Evolutionary conservation across 768 basidiomycete species (phyloP).

Genomic region (Tylopilus sp.): DNA sequence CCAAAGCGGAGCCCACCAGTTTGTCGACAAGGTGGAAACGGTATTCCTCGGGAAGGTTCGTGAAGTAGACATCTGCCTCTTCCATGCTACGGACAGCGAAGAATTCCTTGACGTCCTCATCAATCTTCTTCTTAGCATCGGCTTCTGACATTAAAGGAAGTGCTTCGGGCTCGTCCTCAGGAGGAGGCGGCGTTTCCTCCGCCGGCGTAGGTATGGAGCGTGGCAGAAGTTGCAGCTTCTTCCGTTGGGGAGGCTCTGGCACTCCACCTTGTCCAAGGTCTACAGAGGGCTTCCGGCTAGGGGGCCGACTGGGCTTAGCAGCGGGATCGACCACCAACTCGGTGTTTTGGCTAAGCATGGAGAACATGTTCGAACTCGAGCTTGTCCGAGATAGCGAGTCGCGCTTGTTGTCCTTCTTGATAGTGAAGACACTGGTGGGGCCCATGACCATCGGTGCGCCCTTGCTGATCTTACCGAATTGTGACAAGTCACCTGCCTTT

Average conservation of each 20-base stretch:
- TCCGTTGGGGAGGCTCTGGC: conserved; percentile 56
- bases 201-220: conserved; percentile 65
- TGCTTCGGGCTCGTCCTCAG: conserved; percentile 47
- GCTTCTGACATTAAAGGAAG: conserved; percentile 55
- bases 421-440: conserved; percentile 82
- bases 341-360: conserved; percentile 66
- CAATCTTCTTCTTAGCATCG: conserved; percentile 71
- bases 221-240: conserved; percentile 70
- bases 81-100: conserved; percentile 79
- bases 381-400: conserved; percentile 77
- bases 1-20: conserved; percentile 68
- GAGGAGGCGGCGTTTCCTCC: conserved; percentile 42
- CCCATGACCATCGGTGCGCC: conserved; percentile 74
- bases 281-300: conserved; percentile 49
- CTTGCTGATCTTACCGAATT: conserved; percentile 85
- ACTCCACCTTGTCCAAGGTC: conserved; percentile 45
- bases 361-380: conserved; percentile 85
- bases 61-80: conserved; percentile 87
- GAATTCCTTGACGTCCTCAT: conserved; percentile 83
- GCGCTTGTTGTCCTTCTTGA: conserved; percentile 65
- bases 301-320: conserved; percentile 49
- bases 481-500: conserved; percentile 33
- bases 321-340: conserved; percentile 53
- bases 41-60: conserved; percentile 60
- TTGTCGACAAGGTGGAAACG: conserved; percentile 69